A percentile compares a stretch with the other conserved stretches of the same genome.
These are phyloP conservation scores for Penicillium thymicola DNA, from an alignment of 2,329 filamentous ascomycete genomes.

Conservation along the genomic window DNA sequence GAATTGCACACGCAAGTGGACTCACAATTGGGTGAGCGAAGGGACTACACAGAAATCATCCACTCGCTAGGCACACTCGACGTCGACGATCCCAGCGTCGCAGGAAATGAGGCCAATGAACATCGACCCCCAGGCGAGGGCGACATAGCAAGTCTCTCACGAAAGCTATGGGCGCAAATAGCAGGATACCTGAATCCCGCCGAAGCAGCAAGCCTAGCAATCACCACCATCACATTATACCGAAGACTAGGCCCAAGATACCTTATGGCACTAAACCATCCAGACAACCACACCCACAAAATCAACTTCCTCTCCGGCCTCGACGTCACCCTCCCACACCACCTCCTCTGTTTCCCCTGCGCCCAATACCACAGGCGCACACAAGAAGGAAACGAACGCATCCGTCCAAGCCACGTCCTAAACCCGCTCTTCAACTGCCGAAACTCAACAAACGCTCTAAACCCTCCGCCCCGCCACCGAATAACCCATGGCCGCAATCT, in stretches of 20 bases:
- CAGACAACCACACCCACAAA: slow-evolving; percentile 47
- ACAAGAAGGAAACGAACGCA: slow-evolving; percentile 51
- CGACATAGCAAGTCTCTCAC: slow-evolving; percentile 46
- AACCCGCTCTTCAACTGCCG: slow-evolving; percentile 59
- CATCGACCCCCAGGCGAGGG: slow-evolving; percentile 37
- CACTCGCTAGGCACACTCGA: slow-evolving; percentile 36
- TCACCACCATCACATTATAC: slow-evolving; percentile 49
- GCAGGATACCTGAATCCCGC: slow-evolving; percentile 41
- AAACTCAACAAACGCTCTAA: slow-evolving; percentile 48
- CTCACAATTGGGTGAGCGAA: slow-evolving; percentile 36
- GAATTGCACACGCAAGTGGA: slow-evolving; percentile 29
- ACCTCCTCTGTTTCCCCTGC: slow-evolving; percentile 60
- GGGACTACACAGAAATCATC: slow-evolving; percentile 37
- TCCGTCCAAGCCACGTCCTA: slow-evolving; percentile 52
- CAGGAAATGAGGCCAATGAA: slow-evolving; percentile 16
- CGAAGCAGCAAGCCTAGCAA: slow-evolving; percentile 50
- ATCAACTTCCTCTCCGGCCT: slow-evolving; percentile 52
- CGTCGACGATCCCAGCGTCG: slow-evolving; percentile 22
- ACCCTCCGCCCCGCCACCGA: slow-evolving; percentile 50
- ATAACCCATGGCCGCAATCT: slow-evolving; percentile 55
- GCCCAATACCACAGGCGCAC: slow-evolving; percentile 54
- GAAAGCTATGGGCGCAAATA: slow-evolving; percentile 47
- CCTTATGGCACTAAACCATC: slow-evolving; percentile 40
- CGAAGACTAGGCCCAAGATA: slow-evolving; percentile 41
- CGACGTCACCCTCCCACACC: slow-evolving; percentile 52